Base-by-base conservation (phyloP, 1,284 basidiomycete genomes). In the Porodaedalea pini region DNA sequence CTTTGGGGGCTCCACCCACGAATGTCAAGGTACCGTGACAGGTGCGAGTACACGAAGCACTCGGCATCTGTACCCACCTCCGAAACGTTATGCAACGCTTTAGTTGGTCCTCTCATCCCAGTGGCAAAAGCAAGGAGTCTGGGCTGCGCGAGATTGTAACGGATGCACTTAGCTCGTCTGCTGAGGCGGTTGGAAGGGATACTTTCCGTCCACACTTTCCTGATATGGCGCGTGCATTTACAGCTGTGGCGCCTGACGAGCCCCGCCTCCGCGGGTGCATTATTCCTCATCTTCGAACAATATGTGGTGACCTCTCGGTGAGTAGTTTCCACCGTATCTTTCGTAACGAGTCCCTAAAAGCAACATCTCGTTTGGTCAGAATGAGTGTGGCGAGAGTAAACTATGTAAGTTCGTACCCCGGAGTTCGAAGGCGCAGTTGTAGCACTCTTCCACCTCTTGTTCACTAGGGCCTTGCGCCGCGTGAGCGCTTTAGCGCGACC, bases 231-330 rank as follows among this genome's bases (percentile, higher is more conserved):
- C 87, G 93, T 65, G 92, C 95, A 2, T 95, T 98, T 77, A 84
- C 91, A 66, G 94, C 92, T 51, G 84, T 96, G 61, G 85, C 90
- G 62, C 83, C 96, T 73, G 90, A 92, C 64, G 89, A 84, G 63
- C 88, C 94, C 3, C 82, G 94, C 61, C 78, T 99, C 60, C 83
- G 93, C 65, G 97, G 99, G 73, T 98, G 94, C 73, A 92, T 90
- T 68, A n/a, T 99, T 98, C 85, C 80, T 99, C 67, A 98, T 98
- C 85, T 99, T 99, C 67, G 92, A 94, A 61, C n/a, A 94, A 96
- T 64, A 96, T 99, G 91, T 89, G 94, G 23, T 84, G 92, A 54
- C 94, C 99, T 25, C 99, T 98, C 68, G 92, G 86, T 61, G 92
- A 92, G 62, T 94, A 99, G 68, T 98, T 99, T 67, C 86, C 92